phyloP scores from a whole-genome alignment of 2,329 filamentous ascomycete genomes.

The Cadophora sp. region DNA sequence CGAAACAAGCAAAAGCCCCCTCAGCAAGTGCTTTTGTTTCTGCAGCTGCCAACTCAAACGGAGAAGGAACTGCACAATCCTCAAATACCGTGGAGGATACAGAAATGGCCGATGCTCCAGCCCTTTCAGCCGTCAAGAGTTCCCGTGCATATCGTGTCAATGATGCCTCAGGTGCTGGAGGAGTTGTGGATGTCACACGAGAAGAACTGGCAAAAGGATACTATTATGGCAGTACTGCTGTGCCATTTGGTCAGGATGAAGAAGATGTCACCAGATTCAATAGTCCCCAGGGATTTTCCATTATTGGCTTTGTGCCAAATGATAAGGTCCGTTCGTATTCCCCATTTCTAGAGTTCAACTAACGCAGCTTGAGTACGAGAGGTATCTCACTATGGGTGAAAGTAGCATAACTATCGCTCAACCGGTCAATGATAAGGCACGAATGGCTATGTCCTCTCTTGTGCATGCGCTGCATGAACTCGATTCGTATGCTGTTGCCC shows the following conservation, averaged over 20 bases:
- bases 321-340: slow-evolving; percentile 61
- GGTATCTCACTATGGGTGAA: slow-evolving; percentile 85
- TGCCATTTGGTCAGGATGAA: slow-evolving; percentile 87
- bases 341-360: slow-evolving; percentile 21
- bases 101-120: slow-evolving; percentile 50
- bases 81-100: slow-evolving; percentile 54
- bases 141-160: slow-evolving; percentile 82
- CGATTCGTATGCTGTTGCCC: slow-evolving; percentile 84
- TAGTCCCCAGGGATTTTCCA: slow-evolving; percentile 75
- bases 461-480: slow-evolving; percentile 87
- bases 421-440: slow-evolving; percentile 80
- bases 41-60: slow-evolving; percentile 45
- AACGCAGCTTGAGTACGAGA: slow-evolving; percentile 67
- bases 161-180: slow-evolving; percentile 75
- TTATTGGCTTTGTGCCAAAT: slow-evolving; percentile 84
- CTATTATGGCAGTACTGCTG: slow-evolving; percentile 89
- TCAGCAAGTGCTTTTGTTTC: slow-evolving; percentile 78
- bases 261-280: slow-evolving; percentile 88
- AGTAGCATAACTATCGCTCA: slow-evolving; percentile 79
- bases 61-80: slow-evolving; percentile 58
- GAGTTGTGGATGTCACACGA: slow-evolving; percentile 80
- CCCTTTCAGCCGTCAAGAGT: slow-evolving; percentile 75
- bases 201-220: slow-evolving; percentile 93
- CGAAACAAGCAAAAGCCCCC: slow-evolving; percentile 75
- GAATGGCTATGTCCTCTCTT: slow-evolving; percentile 85